Conservation (phyloP, 192 early-diverging fungal genomes). For the Podochytrium sp. region DNA sequence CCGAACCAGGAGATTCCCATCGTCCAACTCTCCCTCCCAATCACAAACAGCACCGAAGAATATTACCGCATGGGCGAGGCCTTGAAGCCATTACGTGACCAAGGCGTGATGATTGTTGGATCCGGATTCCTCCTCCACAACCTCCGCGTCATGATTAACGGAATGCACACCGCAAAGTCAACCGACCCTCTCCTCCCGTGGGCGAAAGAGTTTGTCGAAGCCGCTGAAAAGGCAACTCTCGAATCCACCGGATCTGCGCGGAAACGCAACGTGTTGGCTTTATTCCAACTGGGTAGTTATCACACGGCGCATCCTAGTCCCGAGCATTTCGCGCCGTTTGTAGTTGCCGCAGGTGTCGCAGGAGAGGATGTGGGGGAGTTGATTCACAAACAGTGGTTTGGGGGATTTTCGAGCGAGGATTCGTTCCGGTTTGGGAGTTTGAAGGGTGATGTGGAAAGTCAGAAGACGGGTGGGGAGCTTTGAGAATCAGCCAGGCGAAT, state of each 20-base stretch:
- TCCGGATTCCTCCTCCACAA: constrained; percentile 53
- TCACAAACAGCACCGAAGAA: constrained; percentile 34
- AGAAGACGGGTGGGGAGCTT: background rate
- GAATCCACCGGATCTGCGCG: background rate
- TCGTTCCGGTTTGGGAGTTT: constrained; percentile 9
- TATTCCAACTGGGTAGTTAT: background rate
- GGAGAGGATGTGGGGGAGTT: constrained; percentile 10
- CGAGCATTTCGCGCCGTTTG: constrained; percentile 53
- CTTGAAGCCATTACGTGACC: constrained; percentile 43
- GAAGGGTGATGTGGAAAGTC: background rate
- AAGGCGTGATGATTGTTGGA: constrained; percentile 55
- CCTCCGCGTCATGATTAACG: constrained; percentile 8
- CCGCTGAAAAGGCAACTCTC: constrained; percentile 1
- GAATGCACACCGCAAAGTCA: background rate
- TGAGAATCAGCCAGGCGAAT: no score
- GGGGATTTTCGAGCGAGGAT: constrained; percentile 4
- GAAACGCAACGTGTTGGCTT: background rate
- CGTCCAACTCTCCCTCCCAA: constrained; percentile 46
- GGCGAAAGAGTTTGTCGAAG: constrained; percentile 23
- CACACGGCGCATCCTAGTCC: constrained; percentile 36
- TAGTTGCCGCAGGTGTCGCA: constrained; percentile 36
- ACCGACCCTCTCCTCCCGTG: constrained; percentile 7
- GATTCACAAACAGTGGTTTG: background rate
- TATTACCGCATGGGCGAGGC: constrained; percentile 47
- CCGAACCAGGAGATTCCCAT: constrained; percentile 50